Evolutionary conservation across 192 early-diverging fungal species (phyloP).

Genomic region (Endogone sp.): DNA sequence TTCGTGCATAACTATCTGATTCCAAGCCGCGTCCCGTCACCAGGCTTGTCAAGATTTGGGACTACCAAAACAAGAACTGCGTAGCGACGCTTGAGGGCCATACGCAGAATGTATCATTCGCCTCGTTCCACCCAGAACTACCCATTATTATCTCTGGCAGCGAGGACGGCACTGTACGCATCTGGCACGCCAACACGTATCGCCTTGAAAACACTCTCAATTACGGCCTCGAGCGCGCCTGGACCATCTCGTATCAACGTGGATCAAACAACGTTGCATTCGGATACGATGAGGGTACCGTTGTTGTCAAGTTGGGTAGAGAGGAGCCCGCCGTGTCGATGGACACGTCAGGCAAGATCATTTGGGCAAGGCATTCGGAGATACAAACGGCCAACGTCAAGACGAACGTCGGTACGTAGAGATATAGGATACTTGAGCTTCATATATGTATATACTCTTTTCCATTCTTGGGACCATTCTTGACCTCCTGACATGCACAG

Average conservation of each 20-base stretch:
- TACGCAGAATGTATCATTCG: slow-evolving; percentile 87
- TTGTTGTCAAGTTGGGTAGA: slow-evolving; percentile 93
- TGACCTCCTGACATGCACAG: slow-evolving; percentile 28
- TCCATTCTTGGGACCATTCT: no score
- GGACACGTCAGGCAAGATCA: slow-evolving; percentile 96
- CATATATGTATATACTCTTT: background rate
- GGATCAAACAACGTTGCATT: slow-evolving; percentile 91
- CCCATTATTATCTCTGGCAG: slow-evolving; percentile 95
- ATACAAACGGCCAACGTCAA: slow-evolving; percentile 96
- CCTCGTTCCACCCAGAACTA: slow-evolving; percentile 91
- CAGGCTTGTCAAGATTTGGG: slow-evolving; percentile 92
- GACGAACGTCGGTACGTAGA: slow-evolving; percentile 52
- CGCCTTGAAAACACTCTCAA: slow-evolving; percentile 95
- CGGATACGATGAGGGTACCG: slow-evolving; percentile 94
- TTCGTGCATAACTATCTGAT: background rate
- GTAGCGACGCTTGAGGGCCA: slow-evolving; percentile 99
- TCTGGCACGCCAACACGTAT: slow-evolving; percentile 99
- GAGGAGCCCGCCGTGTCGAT: slow-evolving; percentile 96
- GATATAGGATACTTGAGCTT: background rate
- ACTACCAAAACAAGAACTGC: slow-evolving; percentile 99
- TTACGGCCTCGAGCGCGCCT: slow-evolving; percentile 97
- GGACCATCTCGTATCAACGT: slow-evolving; percentile 84
- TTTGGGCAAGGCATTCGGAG: slow-evolving; percentile 96
- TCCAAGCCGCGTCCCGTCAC: background rate
- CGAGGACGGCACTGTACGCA: slow-evolving; percentile 91